Conservation (phyloP, 2,329 filamentous ascomycete genomes). For the Neonectria sp. region DNA sequence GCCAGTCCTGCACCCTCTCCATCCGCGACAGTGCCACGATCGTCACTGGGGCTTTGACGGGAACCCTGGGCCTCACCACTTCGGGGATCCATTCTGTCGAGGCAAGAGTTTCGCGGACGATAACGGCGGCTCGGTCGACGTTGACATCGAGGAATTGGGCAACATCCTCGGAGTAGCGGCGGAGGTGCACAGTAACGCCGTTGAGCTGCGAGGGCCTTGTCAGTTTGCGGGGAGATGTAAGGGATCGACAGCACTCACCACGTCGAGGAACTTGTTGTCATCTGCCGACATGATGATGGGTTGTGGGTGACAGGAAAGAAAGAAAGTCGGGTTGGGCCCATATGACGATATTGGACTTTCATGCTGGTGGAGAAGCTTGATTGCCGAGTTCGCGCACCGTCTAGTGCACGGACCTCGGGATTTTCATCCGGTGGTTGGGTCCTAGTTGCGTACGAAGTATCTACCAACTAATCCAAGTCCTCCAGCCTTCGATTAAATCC, state of each 20-base stretch:
- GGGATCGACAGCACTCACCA: constrained; percentile 66
- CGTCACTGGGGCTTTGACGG: constrained; percentile 53
- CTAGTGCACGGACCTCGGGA: constrained; percentile 42
- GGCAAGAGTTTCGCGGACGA: constrained; percentile 78
- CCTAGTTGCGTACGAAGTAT: background rate
- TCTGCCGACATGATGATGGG: constrained; percentile 78
- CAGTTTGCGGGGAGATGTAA: constrained; percentile 17
- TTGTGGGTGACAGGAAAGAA: constrained; percentile 39
- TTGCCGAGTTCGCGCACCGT: constrained; percentile 43
- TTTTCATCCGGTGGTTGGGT: constrained; percentile 22
- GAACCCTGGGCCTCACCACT: constrained; percentile 73
- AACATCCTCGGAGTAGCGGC: constrained; percentile 78
- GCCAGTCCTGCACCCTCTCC: constrained; percentile 78
- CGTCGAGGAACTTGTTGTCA: constrained; percentile 83
- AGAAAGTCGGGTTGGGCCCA: constrained; percentile 44
- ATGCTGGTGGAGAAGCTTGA: constrained; percentile 47
- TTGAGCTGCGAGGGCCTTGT: constrained; percentile 61
- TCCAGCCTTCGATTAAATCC: constrained; percentile 3
- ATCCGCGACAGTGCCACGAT: constrained; percentile 54
- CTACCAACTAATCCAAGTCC: constrained; percentile 21
- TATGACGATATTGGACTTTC: constrained; percentile 49
- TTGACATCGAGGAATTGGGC: constrained; percentile 86
- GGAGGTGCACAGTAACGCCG: constrained; percentile 74
- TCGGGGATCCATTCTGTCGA: constrained; percentile 82
- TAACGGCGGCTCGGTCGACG: constrained; percentile 81